These are phyloP conservation scores for Ambrosia hybrid DNA, from an alignment of 140 eudicot genomes.

Conservation along the genomic window DNA sequence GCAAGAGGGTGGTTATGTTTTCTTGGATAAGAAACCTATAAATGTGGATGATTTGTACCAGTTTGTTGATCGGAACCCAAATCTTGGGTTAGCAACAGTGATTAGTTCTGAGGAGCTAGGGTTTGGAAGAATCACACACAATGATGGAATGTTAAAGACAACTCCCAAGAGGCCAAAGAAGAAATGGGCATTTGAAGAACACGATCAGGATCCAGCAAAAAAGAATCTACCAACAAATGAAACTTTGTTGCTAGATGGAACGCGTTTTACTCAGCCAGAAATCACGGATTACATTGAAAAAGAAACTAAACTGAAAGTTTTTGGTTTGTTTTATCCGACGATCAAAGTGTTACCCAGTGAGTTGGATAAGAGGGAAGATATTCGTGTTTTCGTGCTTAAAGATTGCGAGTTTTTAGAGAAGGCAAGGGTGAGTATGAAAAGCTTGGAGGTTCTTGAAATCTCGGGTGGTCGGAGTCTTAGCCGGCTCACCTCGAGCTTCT, in stretches of 20 bases:
- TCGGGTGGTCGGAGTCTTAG: constrained; percentile 36
- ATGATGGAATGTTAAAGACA: constrained; percentile 45
- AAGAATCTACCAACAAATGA: not conserved
- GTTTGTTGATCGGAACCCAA: constrained; percentile 25
- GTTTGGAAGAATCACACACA: constrained; percentile 35
- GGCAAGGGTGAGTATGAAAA: not conserved
- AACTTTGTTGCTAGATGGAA: constrained; percentile 45
- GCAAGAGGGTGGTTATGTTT: constrained; percentile 47
- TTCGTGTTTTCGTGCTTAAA: constrained; percentile 46
- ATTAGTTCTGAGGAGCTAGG: constrained; percentile 23
- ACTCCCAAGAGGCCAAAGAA: not conserved
- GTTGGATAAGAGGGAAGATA: constrained; percentile 22
- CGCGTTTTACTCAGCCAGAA: constrained; percentile 14
- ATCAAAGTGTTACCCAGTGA: constrained; percentile 25
- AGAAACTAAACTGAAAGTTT: constrained; percentile 30
- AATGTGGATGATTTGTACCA: constrained; percentile 18
- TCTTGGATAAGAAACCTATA: constrained; percentile 24
- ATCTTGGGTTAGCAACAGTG: constrained; percentile 43
- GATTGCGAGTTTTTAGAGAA: constrained; percentile 40
- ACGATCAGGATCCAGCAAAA: constrained; percentile 7
- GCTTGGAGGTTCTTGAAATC: constrained; percentile 47
- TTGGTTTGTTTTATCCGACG: constrained; percentile 43
- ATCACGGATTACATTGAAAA: not conserved
- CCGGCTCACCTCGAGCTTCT: constrained; percentile 32
- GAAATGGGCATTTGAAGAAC: too few relatives aligned